Base-by-base conservation (phyloP, 2,329 filamentous ascomycete species). In the Teratosphaeria destructans region DNA sequence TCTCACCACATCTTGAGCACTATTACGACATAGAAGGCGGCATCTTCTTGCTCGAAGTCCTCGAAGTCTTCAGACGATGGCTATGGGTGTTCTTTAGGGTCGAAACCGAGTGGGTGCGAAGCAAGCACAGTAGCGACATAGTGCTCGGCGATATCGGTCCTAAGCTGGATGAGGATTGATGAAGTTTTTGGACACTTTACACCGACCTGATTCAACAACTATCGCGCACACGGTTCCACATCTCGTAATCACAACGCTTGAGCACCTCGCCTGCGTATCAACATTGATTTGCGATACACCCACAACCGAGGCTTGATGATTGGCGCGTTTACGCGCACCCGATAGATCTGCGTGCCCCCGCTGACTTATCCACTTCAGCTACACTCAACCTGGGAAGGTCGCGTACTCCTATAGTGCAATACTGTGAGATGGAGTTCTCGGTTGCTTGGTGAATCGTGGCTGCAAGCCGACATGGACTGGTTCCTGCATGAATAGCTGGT, bases 21-120 rank as follows among this genome's bases (percentile, higher is more conserved):
- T 85, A 95, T 59, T 87, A 88, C 66, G 91, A 96, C 71, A 84
- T 91, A 57, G 94, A 97, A 76, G 86, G 86, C 59, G 90, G 90
- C 7, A 89, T 97, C 53, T 99, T 96, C 71, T 68, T 93, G 29
- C 84, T 97, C 68, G 88, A 96, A 77, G 81, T 89, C 53, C 78
- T 96, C 11, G 94, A 99, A 76, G 88, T 97, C 19, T 80, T 90
- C 54, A 82, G 94, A 55, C 82, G 94, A 60, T 97, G 93, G 91
- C 82, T 97, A 62, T 99, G 94, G 94, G 90, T 96, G 60, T 97
- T 96, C 75, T 90, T 97, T 75, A 84, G 94, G 10, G 86, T 95
- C 49, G 94, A 99, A 79, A 92, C 90, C 26, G 94, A 99, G 77
- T 96, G 89, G 88, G 64, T 72, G n/a, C 60, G 68, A 52, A 59